A percentile compares a stretch with the other conserved stretches of the same genome.
These are phyloP conservation scores for Santalum album DNA, from an alignment of 164 flowering plant genomes.

Conservation along the genomic window DNA sequence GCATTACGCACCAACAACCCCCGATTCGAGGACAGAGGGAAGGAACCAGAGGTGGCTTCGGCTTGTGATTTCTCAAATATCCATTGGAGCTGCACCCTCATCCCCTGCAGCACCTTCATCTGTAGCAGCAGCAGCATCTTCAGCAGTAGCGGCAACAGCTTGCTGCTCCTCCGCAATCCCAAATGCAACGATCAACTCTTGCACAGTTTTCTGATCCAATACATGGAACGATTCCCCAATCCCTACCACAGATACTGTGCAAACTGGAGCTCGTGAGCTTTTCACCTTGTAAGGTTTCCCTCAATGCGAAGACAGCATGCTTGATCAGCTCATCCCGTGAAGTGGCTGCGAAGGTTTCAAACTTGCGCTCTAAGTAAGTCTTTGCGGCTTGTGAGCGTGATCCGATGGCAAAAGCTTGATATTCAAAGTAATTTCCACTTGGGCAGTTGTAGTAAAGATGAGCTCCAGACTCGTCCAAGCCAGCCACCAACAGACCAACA, in stretches of 20 bases:
- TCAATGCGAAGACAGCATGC: slow-evolving; percentile 76
- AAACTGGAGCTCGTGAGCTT: slow-evolving; percentile 68
- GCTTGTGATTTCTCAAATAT: slow-evolving; percentile 28
- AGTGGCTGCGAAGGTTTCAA: slow-evolving; percentile 45
- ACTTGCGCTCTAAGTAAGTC: slow-evolving; percentile 86
- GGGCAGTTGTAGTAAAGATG: slow-evolving; percentile 93
- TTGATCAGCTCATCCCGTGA: slow-evolving; percentile 75
- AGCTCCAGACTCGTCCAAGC: slow-evolving; percentile 75
- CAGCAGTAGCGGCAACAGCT: slow-evolving; percentile 35
- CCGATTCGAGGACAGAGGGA: not conserved
- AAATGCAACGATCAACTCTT: slow-evolving; percentile 59
- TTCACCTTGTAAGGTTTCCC: slow-evolving; percentile 91
- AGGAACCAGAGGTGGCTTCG: not conserved
- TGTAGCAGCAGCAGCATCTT: slow-evolving; percentile 15
- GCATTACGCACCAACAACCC: no score
- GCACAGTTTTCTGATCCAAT: slow-evolving; percentile 56
- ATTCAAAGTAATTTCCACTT: slow-evolving; percentile 89
- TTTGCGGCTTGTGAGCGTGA: slow-evolving; percentile 98
- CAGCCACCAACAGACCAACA: slow-evolving; percentile 84
- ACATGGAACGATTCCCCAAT: slow-evolving; percentile 64
- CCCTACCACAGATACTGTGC: slow-evolving; percentile 84
- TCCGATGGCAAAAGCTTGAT: slow-evolving; percentile 95
- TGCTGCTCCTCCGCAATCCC: slow-evolving; percentile 55
- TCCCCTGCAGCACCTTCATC: slow-evolving; percentile 16
- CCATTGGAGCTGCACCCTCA: slow-evolving; percentile 52